These are phyloP conservation scores for Selaginella moellendorffii DNA, from an alignment of 75 land plant species.

Conservation along the genomic window DNA sequence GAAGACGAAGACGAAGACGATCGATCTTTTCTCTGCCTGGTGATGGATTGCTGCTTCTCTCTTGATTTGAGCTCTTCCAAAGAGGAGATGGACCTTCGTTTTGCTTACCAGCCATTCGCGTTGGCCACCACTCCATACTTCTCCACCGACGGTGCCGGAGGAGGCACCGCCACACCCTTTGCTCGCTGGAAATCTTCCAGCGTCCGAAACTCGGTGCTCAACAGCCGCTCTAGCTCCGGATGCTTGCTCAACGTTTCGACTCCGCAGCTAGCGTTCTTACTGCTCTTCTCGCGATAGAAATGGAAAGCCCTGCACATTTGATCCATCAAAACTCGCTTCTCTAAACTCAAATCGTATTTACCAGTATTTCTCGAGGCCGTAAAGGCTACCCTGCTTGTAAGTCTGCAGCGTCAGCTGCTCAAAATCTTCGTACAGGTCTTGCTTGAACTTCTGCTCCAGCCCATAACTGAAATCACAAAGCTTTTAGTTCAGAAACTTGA, in stretches of 20 bases:
- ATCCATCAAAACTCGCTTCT: background rate
- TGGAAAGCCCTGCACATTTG: slow-evolving; percentile 72
- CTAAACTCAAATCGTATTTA: too few species aligned
- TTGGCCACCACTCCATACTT: too few species aligned
- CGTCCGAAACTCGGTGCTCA: slow-evolving; percentile 52
- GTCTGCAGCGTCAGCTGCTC: slow-evolving; percentile 76
- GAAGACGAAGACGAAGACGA: too few species aligned
- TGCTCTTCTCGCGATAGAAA: slow-evolving; percentile 42
- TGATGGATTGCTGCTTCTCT: too few species aligned
- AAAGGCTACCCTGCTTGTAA: slow-evolving; percentile 74
- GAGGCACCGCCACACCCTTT: too few species aligned
- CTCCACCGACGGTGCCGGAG: too few species aligned
- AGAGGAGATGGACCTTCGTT: too few species aligned
- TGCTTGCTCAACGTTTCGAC: slow-evolving; percentile 46
- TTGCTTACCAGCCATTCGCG: too few species aligned
- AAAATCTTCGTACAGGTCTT: slow-evolving; percentile 84
- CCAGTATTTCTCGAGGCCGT: slow-evolving; percentile 99
- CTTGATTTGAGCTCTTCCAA: too few species aligned
- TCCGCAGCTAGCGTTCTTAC: too few species aligned
- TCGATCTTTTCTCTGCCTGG: too few species aligned
- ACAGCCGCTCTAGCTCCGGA: slow-evolving; percentile 69
- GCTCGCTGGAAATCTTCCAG: slow-evolving; percentile 46
- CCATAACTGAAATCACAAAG: slow-evolving; percentile 54
- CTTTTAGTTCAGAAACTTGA: background rate
- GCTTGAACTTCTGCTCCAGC: slow-evolving; percentile 70